Percentiles rank a stretch among this genome's conserved stretches.
Conservation (phyloP, 1,139 yeast genomes). For the Hyphopichia khmerensis region DNA sequence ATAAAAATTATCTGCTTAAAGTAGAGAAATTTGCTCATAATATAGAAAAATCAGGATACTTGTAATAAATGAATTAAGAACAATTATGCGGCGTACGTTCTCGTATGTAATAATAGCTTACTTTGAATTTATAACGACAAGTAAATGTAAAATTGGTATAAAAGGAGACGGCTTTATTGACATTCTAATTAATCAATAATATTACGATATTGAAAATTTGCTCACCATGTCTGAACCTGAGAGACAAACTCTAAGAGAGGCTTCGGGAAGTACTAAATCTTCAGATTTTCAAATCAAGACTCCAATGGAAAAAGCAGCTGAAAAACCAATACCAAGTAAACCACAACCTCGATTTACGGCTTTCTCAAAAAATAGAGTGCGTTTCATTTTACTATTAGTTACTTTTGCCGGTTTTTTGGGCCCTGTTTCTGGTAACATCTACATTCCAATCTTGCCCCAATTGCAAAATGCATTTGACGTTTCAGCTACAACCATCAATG, state of each 20-base stretch:
- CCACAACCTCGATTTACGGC: conserved; percentile 7
- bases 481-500: conserved; percentile 49
- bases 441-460: conserved; percentile 54
- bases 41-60: not conserved
- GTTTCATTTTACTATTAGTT: conserved; percentile 31
- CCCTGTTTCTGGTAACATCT: conserved; percentile 60
- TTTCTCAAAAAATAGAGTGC: conserved; percentile 15
- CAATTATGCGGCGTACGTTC: too few relatives aligned
- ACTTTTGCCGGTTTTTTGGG: conserved; percentile 57
- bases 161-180: too few relatives aligned
- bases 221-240: not conserved
- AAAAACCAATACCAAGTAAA: too few relatives aligned
- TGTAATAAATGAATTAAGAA: not conserved
- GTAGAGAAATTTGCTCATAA: too few relatives aligned
- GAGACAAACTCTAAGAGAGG: not conserved
- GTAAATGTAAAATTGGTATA: not conserved
- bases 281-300: too few relatives aligned
- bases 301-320: too few relatives aligned
- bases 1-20: too few relatives aligned
- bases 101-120: too few relatives aligned
- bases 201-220: too few relatives aligned
- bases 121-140: too few relatives aligned
- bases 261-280: not conserved
- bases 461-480: conserved; percentile 41
- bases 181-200: too few relatives aligned